Evolutionary conservation across 169 alveolate genomes (phyloP), one percentile per base, ranked within the genome.

Genomic region (Plasmodium inui): DNA sequence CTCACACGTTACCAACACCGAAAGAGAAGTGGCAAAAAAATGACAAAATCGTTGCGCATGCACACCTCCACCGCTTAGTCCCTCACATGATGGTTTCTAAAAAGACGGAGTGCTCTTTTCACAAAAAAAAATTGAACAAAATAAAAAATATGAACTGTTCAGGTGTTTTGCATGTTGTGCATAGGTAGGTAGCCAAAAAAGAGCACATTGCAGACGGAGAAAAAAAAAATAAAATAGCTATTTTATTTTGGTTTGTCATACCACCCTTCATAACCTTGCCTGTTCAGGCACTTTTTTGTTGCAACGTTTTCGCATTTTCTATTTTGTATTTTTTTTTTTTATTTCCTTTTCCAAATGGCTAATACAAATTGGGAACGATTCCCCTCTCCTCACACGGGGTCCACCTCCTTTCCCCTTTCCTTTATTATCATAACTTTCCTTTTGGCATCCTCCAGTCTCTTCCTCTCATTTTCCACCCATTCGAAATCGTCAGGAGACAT

Each of bases 381-480:
- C 14, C n/a, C 76, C 41, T 28, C 3, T n/a, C 34, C 76, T 67
- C 76, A 67, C 76, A 67, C 76, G 76, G 30, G 30, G 9, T 67
- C 76, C 37, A 67, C 76, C 32, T 84, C 46, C 53, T 55, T 44
- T n/a, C 79, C 84, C 70, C 80, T 73, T 39, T 85, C 93, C 67
- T 85, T 85, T 72, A 85, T 85, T 3, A 30, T 9, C 84, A 85
- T 85, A 74, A 85, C 61, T 84, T 96, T 96, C 82, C 61, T 91
- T 76, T 95, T 96, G 34, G 97, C 97, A n/a, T 95, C 97, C 90
- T 95, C 97, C 30, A 96, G 92, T 14, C 97, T 91, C 83, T 84
- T 84, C 32, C 97, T 95, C 55, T 96, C 97, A 55, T 88, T 86
- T 41, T 96, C 97, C 7, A 96, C 96, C 97, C 97, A 96, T n/a